Evolutionary conservation across 2,329 filamentous ascomycete genomes (phyloP).

Genomic region (Apiospora phragmitis): DNA sequence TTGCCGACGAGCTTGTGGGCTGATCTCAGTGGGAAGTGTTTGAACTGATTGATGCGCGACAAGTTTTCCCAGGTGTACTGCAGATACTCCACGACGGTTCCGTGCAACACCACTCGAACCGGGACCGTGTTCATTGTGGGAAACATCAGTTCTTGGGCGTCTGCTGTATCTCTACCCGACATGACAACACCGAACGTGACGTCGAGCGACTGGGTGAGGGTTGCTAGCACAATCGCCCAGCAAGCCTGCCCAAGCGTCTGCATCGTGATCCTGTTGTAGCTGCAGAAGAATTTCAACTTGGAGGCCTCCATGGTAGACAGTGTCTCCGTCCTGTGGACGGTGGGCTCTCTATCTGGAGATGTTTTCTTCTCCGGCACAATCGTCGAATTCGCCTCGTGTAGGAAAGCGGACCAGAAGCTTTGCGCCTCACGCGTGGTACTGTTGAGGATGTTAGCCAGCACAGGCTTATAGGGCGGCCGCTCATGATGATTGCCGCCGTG

Average conservation of each 20-base stretch:
- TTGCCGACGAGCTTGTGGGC: slow-evolving; percentile 54
- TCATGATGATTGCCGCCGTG: slow-evolving; percentile 29
- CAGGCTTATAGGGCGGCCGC: slow-evolving; percentile 50
- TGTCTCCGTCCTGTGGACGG: slow-evolving; percentile 44
- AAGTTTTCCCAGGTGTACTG: slow-evolving; percentile 73
- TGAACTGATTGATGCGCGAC: slow-evolving; percentile 65
- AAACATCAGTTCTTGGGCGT: slow-evolving; percentile 69
- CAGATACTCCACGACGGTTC: slow-evolving; percentile 63
- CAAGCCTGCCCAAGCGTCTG: slow-evolving; percentile 76
- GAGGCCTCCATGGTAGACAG: slow-evolving; percentile 41
- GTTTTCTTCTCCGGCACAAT: slow-evolving; percentile 23
- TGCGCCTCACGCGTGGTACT: slow-evolving; percentile 42
- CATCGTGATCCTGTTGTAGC: slow-evolving; percentile 64
- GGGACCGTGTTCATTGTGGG: slow-evolving; percentile 92
- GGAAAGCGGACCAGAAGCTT: slow-evolving; percentile 71
- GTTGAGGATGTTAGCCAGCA: slow-evolving; percentile 56
- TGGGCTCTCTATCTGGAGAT: neutral
- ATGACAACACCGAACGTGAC: slow-evolving; percentile 81
- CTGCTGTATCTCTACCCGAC: slow-evolving; percentile 77
- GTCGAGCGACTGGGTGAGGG: slow-evolving; percentile 64
- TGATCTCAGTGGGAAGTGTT: slow-evolving; percentile 76
- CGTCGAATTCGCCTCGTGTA: slow-evolving; percentile 52
- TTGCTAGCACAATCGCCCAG: slow-evolving; percentile 72
- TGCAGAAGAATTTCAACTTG: slow-evolving; percentile 62
- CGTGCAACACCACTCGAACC: slow-evolving; percentile 72